A percentile compares a stretch with the other conserved stretches of the same genome.
Evolutionary conservation across 495 filamentous ascomycete genomes (phyloP).

Genomic region (Trichoderma virens): DNA sequence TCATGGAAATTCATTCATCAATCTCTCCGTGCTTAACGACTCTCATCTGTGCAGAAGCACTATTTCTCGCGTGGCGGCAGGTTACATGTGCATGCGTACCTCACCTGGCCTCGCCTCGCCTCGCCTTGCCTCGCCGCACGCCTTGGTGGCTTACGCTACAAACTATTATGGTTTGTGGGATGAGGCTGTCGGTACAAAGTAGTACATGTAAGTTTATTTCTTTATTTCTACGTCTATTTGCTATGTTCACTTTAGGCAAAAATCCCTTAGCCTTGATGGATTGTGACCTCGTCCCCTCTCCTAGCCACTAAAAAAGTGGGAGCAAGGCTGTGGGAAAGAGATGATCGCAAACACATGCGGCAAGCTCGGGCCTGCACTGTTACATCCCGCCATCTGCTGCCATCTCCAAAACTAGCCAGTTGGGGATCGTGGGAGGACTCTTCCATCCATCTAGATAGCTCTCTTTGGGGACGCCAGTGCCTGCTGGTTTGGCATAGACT

Average conservation of each 20-base stretch:
- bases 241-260: not conserved
- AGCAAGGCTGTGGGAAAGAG: not conserved
- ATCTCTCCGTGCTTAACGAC: not conserved
- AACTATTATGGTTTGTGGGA: not conserved
- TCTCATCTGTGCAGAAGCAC: too few species aligned
- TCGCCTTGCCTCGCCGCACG: too few species aligned
- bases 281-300: not conserved
- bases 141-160: not conserved
- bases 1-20: not conserved
- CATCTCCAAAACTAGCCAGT: constrained; percentile 39
- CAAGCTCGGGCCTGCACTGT: not conserved
- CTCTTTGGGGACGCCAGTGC: constrained; percentile 27
- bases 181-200: not conserved
- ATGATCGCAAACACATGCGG: not conserved
- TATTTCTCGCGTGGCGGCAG: too few species aligned
- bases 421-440: constrained; percentile 42
- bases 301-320: not conserved
- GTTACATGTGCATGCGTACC: too few species aligned
- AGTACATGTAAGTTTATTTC: too few species aligned
- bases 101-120: too few species aligned
- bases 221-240: not conserved
- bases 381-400: not conserved
- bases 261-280: not conserved
- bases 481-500: constrained; percentile 43
- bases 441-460: constrained; percentile 48